Base-by-base conservation (phyloP, 2,329 filamentous ascomycete genomes). In the Acephala macrosclerotiorum region DNA sequence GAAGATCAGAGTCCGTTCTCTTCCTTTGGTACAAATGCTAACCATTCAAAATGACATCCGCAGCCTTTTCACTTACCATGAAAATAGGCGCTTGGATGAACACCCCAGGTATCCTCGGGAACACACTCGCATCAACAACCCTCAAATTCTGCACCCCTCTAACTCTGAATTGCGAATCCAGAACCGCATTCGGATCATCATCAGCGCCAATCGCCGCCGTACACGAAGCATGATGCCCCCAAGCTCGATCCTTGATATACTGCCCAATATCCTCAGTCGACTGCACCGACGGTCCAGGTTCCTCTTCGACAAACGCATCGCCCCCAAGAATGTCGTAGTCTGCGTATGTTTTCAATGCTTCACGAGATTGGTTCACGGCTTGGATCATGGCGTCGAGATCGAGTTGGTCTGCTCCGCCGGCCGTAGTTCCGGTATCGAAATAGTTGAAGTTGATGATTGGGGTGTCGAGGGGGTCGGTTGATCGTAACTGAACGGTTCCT, bases 391-490 rank as follows among this genome's bases (percentile, higher is more conserved):
- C 70, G 26, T 68, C 40, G 1, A 75, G 56, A 51, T 74, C 72
- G 5, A 61, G 35, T 16, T 62, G 35, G 47, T 65, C 66, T 53
- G 56, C 63, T 14, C 62, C 62, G 2, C 58, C 60, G 9, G 55
- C 38, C 0, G 63, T 65, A 9, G 42, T 78, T 7, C 85, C 84
- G 25, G 82, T 79, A 22, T 74, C 78, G 77, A 86, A 89, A 76
- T 84, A 89, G 75, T 87, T 86, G 79, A 89, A 91, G 58, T 80
- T 79, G 69, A 92, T 90, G 6, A 84, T 75, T 0, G 91, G 90
- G 2, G 82, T 79, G 61, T 91, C 89, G 0, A 86, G 84, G 0
- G 90, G 89, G 73, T 92, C 84, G 0, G 84, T 78, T 0, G 86
- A 89, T 18, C 80, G 80, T 5, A 93, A 83, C 3, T 77, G 83